Evolutionary conservation across 225 moss, liverwort and hornwort species (phyloP).

Genomic region (Asterella californica): DNA sequence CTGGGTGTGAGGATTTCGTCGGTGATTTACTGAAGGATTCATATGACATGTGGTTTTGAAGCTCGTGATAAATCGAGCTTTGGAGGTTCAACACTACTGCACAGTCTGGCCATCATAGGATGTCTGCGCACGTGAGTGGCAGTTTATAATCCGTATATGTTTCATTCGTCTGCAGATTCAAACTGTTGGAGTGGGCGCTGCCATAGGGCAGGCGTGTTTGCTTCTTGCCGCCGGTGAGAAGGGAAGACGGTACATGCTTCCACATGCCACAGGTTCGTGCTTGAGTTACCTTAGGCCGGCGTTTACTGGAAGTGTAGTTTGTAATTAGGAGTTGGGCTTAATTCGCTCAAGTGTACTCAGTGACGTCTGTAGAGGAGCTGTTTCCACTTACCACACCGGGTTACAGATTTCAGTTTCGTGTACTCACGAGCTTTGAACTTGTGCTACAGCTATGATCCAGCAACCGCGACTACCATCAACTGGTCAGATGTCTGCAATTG

Average conservation of each 20-base stretch:
- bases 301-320: neutral
- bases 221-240: conserved; percentile 93
- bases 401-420: neutral
- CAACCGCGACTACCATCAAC: conserved; percentile 99
- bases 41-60: neutral
- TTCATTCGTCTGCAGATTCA: conserved; percentile 60
- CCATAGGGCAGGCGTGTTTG: conserved; percentile 98
- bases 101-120: neutral
- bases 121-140: neutral
- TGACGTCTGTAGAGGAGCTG: neutral
- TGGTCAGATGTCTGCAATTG: conserved; percentile 99
- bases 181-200: conserved; percentile 98
- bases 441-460: conserved; percentile 90
- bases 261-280: conserved; percentile 84
- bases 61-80: neutral
- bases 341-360: neutral
- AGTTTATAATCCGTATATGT: neutral
- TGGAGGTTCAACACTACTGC: neutral
- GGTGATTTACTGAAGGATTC: neutral
- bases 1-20: neutral
- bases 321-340: neutral
- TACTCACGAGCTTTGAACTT: neutral
- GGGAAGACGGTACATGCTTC: conserved; percentile 97
- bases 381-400: neutral
- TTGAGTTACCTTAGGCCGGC: neutral